Percentiles rank a stretch among this genome's conserved stretches.
Conservation (phyloP, 805 yeast species). For the Saccharomycopsis guyanensis region DNA sequence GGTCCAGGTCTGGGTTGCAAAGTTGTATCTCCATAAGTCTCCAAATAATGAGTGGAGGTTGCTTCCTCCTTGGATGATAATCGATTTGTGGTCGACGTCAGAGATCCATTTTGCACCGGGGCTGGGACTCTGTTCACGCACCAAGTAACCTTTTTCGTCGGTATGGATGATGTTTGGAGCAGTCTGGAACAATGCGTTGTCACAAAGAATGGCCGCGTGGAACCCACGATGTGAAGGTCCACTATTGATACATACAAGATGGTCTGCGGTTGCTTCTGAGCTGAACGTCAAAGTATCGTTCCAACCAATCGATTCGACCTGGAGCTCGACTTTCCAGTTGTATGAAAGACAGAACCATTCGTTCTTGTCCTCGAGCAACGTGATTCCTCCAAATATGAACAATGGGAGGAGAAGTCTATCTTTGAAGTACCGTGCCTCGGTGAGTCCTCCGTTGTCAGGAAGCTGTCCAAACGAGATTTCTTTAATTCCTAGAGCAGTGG, state of each 20-base stretch:
- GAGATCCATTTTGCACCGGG: neutral
- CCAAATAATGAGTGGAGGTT: slow-evolving; percentile 2
- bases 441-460: neutral
- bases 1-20: slow-evolving; percentile 10
- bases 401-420: slow-evolving; percentile 4
- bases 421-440: neutral
- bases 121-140: neutral
- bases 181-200: neutral
- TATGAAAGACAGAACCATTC: slow-evolving; percentile 4
- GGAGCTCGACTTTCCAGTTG: slow-evolving; percentile 16
- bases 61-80: slow-evolving; percentile 18
- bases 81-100: slow-evolving; percentile 2
- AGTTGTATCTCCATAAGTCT: slow-evolving; percentile 12
- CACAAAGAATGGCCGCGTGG: slow-evolving; percentile 11
- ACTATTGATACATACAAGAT: neutral
- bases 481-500: neutral
- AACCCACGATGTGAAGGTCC: slow-evolving; percentile 13
- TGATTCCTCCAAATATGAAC: slow-evolving; percentile 17
- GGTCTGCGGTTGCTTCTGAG: slow-evolving; percentile 6
- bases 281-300: slow-evolving; percentile 8
- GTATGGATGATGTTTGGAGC: neutral
- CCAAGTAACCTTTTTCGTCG: neutral
- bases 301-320: slow-evolving; percentile 5
- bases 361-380: neutral
- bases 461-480: neutral